Evolutionary conservation across 2,329 filamentous ascomycete species (phyloP), one percentile per base, ranked within the genome.

Genomic region (Neopestalotiopsis sp.): DNA sequence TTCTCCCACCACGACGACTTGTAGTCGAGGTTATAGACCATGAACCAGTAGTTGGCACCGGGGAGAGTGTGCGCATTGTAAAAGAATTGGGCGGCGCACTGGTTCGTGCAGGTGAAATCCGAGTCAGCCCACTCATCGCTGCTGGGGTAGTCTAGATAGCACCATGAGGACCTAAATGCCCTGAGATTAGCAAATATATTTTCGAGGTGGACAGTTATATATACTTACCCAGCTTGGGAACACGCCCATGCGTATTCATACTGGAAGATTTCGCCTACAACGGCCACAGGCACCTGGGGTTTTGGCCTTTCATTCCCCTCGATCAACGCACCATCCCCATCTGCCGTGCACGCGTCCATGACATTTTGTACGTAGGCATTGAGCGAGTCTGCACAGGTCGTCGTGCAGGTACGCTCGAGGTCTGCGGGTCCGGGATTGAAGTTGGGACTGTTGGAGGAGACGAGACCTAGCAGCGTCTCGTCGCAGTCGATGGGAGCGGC

Each of bases 401-500:
- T 65, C 13, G 74, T 76, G 68, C 76, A 78, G 24, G 72, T 74
- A 42, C 71, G 70, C 61, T 74, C 69, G 10, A 77, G 68, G 68
- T 78, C 74, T 9, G 71, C 68, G 32, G 69, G 32, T 6, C 69
- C 69, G 14, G 75, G 74, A 57, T 75, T 60, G 68, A 77, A 78
- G 62, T 72, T 67, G 10, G 75, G 74, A 59, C 74, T 74, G 66
- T 73, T 68, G 5, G 77, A 79, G 7, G 76, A 76, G 34, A 75
- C 77, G 4, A 77, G 59, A 17, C 74, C 73, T 32, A 77, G 68
- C 3, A 78, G 72, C 9, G 75, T 76, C 64, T 71, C 58, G 58
- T 78, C 75, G 63, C 77, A 79, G 65, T 78, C 66, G 58, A 78
- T 77, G 49, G 52, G 69, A 32, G 74, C 72, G 62, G 72, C 73